phyloP scores from a whole-genome alignment of 345 rosid genomes.

The Lepidium didymum region DNA sequence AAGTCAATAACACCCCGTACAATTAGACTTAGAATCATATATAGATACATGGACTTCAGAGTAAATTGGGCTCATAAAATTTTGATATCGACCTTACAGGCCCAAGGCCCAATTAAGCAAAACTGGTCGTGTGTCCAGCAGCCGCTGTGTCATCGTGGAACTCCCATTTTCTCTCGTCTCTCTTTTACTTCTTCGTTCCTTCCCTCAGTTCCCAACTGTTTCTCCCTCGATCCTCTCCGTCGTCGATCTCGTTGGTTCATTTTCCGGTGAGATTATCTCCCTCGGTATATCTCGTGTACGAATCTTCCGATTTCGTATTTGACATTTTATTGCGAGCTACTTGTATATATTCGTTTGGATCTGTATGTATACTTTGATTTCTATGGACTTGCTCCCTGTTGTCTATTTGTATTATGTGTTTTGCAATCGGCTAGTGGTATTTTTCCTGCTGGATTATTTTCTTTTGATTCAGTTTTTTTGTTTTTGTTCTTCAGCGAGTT shows the following conservation, averaged over 20 bases:
- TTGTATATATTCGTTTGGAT: conserved; percentile 8
- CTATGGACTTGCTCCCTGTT: conserved; percentile 4
- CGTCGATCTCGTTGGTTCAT: conserved; percentile 25
- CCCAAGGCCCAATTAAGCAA: conserved; percentile 18
- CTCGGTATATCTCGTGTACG: neutral
- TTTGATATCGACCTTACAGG: neutral
- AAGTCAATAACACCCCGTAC: no score
- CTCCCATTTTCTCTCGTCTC: conserved; percentile 28
- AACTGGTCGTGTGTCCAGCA: conserved; percentile 20
- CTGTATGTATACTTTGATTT: conserved; percentile 17
- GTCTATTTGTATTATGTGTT: neutral
- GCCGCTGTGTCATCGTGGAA: conserved; percentile 33
- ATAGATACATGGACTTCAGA: no score
- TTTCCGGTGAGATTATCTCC: conserved; percentile 14
- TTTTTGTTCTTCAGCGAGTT: conserved; percentile 21
- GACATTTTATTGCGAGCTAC: conserved; percentile 11
- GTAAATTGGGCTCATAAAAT: neutral
- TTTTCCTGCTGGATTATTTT: neutral
- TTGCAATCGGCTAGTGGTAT: neutral
- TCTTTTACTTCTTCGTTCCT: conserved; percentile 6
- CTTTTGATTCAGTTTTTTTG: neutral
- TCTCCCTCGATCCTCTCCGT: conserved; percentile 24
- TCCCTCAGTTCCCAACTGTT: neutral
- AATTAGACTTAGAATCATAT: no score
- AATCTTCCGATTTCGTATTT: neutral